Evolutionary conservation across 768 basidiomycete species (phyloP).

Genomic region (Mycena sanguinolenta): DNA sequence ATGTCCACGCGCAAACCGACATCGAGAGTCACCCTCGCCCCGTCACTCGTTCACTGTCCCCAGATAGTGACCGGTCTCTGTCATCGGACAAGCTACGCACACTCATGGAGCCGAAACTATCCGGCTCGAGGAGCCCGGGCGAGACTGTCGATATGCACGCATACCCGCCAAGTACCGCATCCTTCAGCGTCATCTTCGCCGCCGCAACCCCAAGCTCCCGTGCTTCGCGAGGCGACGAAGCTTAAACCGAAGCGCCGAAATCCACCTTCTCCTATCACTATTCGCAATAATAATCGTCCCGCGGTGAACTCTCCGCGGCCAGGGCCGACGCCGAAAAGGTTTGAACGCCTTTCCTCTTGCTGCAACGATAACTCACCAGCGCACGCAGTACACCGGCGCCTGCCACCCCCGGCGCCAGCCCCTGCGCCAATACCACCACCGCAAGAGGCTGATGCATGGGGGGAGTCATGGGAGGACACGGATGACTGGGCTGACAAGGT

Average conservation of each 20-base stretch:
- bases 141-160: conserved; percentile 59
- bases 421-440: conserved; percentile 35
- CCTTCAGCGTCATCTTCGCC: conserved; percentile 48
- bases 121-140: conserved; percentile 50
- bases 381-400: background rate
- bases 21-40: conserved; percentile 59
- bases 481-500: conserved; percentile 66
- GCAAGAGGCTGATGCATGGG: conserved; percentile 50
- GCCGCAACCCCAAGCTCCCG: conserved; percentile 43
- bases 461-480: conserved; percentile 64
- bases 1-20: conserved; percentile 48
- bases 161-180: conserved; percentile 72
- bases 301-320: conserved; percentile 50
- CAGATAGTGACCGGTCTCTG: conserved; percentile 37
- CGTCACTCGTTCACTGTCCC: conserved; percentile 51
- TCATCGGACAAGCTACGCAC: conserved; percentile 45
- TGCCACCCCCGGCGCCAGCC: conserved; percentile 25
- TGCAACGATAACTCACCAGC: background rate
- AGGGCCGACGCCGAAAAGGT: conserved; percentile 24
- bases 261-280: conserved; percentile 57
- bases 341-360: background rate
- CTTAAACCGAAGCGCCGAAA: conserved; percentile 57
- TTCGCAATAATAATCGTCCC: conserved; percentile 48
- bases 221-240: conserved; percentile 44
- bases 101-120: conserved; percentile 57